phyloP scores from a whole-genome alignment of 1,284 basidiomycete species.

The Neolentinus lepideus region DNA sequence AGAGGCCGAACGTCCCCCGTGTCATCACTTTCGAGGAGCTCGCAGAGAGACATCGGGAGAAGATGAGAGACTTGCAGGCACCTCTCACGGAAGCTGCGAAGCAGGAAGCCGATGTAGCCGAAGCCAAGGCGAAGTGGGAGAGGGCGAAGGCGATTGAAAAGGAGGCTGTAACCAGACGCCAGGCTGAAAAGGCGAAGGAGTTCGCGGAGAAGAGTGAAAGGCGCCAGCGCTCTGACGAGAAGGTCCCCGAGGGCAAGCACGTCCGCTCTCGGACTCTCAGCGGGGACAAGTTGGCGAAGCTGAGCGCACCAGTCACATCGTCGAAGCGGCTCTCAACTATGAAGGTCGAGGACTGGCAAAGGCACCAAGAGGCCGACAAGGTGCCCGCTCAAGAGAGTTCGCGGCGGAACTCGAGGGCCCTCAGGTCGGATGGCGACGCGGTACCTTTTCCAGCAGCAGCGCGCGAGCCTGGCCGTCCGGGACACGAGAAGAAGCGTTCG shows the following conservation, averaged over 20 bases:
- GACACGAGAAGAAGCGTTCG: not conserved
- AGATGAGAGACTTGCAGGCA: slow-evolving; percentile 66
- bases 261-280: slow-evolving; percentile 46
- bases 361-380: slow-evolving; percentile 47
- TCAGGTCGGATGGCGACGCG: slow-evolving; percentile 12
- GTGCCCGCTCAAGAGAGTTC: slow-evolving; percentile 16
- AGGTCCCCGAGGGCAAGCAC: slow-evolving; percentile 18
- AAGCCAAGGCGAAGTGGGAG: slow-evolving; percentile 72
- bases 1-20: slow-evolving; percentile 38
- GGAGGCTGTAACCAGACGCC: slow-evolving; percentile 57
- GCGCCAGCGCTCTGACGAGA: slow-evolving; percentile 33
- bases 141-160: slow-evolving; percentile 61
- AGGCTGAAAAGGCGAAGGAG: slow-evolving; percentile 61
- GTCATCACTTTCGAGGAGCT: slow-evolving; percentile 74
- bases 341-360: slow-evolving; percentile 81
- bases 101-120: slow-evolving; percentile 60
- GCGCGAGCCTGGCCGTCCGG: not conserved
- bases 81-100: slow-evolving; percentile 67
- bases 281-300: slow-evolving; percentile 46
- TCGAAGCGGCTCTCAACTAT: slow-evolving; percentile 62
- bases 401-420: slow-evolving; percentile 27
- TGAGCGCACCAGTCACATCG: slow-evolving; percentile 29
- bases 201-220: slow-evolving; percentile 36
- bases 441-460: slow-evolving; percentile 8
- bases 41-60: slow-evolving; percentile 74